Evolutionary conservation across 225 moss, liverwort and hornwort species (phyloP).

Genomic region (Thuidium tamariscinum): DNA sequence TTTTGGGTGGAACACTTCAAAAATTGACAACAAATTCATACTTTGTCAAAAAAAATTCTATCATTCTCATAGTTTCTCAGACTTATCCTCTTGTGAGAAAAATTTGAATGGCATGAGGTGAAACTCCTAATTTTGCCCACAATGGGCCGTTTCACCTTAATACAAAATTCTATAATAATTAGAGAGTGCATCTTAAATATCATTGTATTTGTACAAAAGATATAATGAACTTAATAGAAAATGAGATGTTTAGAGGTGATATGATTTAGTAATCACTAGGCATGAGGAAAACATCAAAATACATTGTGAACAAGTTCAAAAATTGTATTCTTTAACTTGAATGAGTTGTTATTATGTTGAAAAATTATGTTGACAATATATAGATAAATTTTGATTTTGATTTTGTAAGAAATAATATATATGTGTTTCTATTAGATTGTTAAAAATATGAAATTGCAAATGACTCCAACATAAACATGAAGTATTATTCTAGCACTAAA

Average conservation of each 20-base stretch:
- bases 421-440: background rate
- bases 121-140: too few species aligned
- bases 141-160: too few species aligned
- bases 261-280: background rate
- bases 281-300: background rate
- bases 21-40: too few species aligned
- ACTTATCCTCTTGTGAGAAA: too few species aligned
- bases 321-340: background rate
- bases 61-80: too few species aligned
- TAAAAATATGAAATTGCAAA: background rate
- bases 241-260: background rate
- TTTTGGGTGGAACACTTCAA: too few species aligned
- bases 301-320: background rate
- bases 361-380: background rate
- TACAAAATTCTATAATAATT: too few species aligned
- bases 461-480: background rate
- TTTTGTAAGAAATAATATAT: accelerated
- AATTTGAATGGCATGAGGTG: too few species aligned
- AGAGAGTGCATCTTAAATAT: background rate
- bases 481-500: background rate
- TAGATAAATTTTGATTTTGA: background rate
- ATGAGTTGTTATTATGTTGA: background rate
- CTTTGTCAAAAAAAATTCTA: too few species aligned
- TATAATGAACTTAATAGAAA: background rate
- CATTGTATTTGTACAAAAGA: background rate